These are phyloP conservation scores for Candida sanyaensis DNA, from an alignment of 1,139 yeast genomes.

Conservation along the genomic window DNA sequence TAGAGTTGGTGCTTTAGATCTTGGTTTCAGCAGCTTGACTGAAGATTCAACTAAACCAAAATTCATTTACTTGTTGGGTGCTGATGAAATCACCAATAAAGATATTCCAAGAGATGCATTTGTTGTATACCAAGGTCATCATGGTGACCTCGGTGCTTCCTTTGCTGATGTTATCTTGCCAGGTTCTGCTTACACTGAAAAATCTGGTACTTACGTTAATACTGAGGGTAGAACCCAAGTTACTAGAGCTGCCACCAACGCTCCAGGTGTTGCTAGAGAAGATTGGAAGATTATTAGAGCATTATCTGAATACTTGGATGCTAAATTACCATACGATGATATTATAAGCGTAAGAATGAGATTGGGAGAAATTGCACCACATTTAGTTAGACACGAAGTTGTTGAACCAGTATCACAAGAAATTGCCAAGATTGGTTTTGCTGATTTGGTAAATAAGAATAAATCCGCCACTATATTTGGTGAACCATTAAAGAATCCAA, in stretches of 20 bases:
- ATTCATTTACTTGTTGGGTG: constrained; percentile 78
- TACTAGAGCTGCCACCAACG: constrained; percentile 84
- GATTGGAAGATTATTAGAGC: constrained; percentile 92
- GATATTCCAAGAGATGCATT: constrained; percentile 85
- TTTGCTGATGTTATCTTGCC: constrained; percentile 87
- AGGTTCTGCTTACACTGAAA: constrained; percentile 88
- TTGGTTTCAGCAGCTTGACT: constrained; percentile 70
- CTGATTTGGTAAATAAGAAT: constrained; percentile 43
- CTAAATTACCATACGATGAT: constrained; percentile 78
- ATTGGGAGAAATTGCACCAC: constrained; percentile 79
- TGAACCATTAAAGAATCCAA: constrained; percentile 62
- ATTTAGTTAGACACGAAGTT: constrained; percentile 73
- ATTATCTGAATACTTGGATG: constrained; percentile 73
- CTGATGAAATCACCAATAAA: constrained; percentile 72
- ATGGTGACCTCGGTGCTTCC: constrained; percentile 89
- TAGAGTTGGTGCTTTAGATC: constrained; percentile 82
- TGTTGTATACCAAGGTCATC: constrained; percentile 91
- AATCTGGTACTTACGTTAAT: constrained; percentile 84
- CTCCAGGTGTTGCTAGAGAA: constrained; percentile 93
- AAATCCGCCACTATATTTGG: constrained; percentile 45
- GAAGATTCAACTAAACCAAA: constrained; percentile 62
- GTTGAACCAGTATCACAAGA: constrained; percentile 68
- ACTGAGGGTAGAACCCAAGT: constrained; percentile 89
- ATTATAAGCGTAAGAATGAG: constrained; percentile 68
- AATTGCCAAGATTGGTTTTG: constrained; percentile 61